Percentiles rank a stretch among this genome's conserved stretches.
phyloP scores from a whole-genome alignment of 345 rosid species.

The Combretum micranthum region DNA sequence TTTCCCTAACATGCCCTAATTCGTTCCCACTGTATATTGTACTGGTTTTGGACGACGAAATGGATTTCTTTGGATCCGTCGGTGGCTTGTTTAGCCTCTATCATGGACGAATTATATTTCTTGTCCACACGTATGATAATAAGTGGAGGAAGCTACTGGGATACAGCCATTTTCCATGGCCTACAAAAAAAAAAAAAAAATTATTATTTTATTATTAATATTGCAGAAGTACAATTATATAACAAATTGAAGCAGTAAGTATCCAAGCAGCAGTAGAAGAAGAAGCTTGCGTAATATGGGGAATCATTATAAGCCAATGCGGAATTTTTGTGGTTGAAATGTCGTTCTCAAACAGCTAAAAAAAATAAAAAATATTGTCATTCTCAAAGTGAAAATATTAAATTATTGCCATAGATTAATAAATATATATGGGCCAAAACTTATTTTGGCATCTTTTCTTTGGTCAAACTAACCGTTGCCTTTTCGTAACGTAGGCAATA shows the following conservation, averaged over 20 bases:
- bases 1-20: no score
- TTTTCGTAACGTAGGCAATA: constrained; percentile 1
- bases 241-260: no score
- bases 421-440: not conserved
- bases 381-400: constrained; percentile 1
- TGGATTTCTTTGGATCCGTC: no score
- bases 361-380: no score
- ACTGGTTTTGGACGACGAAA: no score
- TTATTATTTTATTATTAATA: no score
- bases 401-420: not conserved
- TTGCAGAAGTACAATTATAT: no score
- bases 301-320: constrained; percentile 13
- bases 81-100: no score
- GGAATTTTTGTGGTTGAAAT: constrained; percentile 21
- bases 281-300: constrained; percentile 21
- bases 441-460: not conserved
- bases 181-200: not conserved
- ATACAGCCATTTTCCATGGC: constrained; percentile 1
- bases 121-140: not conserved
- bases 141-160: not conserved
- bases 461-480: constrained; percentile 27
- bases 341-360: constrained; percentile 52
- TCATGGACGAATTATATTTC: not conserved
- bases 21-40: no score
- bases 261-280: not conserved